phyloP scores from a whole-genome alignment of 176 grass and related monocot species.

The Tuctoria greenei region DNA sequence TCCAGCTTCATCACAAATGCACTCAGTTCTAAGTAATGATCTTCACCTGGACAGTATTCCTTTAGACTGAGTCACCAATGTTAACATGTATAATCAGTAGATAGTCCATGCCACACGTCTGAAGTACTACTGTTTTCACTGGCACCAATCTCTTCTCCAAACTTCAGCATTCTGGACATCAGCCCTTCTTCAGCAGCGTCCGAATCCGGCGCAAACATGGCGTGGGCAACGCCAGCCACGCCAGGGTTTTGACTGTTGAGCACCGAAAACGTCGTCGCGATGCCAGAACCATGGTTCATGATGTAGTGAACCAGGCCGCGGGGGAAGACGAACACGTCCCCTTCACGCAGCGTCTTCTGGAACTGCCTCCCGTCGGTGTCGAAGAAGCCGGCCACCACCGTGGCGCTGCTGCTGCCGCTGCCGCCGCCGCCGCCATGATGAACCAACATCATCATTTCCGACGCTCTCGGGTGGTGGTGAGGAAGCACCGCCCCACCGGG shows the following conservation, averaged over 20 bases:
- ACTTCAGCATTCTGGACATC: slow-evolving; percentile 43
- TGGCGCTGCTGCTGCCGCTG: too few species aligned
- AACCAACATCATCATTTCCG: too few species aligned
- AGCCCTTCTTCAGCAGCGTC: slow-evolving; percentile 38
- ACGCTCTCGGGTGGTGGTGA: too few species aligned
- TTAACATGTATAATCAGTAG: slow-evolving; percentile 11
- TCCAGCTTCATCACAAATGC: neutral
- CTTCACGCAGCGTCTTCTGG: slow-evolving; percentile 42
- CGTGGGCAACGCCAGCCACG: slow-evolving; percentile 38
- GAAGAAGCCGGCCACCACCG: too few species aligned
- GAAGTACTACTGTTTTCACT: slow-evolving; percentile 1
- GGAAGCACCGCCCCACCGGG: neutral
- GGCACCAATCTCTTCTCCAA: slow-evolving; percentile 26
- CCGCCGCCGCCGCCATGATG: too few species aligned
- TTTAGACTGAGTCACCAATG: neutral
- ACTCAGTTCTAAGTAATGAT: neutral
- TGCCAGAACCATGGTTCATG: neutral
- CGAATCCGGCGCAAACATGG: slow-evolving; percentile 45
- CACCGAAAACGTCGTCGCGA: slow-evolving; percentile 30
- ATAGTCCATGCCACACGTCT: slow-evolving; percentile 21
- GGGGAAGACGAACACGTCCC: slow-evolving; percentile 56
- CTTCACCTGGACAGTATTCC: neutral
- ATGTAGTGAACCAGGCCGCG: neutral
- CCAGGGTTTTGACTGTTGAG: slow-evolving; percentile 59
- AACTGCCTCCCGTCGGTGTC: slow-evolving; percentile 21